Conservation (phyloP, 2,329 filamentous ascomycete species). For the Fusarium aywerte region DNA sequence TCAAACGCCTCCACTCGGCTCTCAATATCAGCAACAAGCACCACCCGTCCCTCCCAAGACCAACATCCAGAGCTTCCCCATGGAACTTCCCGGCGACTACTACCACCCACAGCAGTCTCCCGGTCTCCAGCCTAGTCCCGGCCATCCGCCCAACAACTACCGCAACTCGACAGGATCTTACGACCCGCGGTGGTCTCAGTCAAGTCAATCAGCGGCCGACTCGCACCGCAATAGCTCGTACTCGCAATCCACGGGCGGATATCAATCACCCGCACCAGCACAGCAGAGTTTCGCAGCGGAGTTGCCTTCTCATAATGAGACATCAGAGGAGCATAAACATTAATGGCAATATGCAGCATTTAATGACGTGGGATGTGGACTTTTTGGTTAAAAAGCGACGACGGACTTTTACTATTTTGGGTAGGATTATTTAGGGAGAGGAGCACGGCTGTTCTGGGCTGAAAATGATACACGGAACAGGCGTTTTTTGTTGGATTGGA, state of each 20-base stretch:
- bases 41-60: constrained; percentile 44
- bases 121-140: constrained; percentile 41
- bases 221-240: constrained; percentile 43
- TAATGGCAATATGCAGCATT: not conserved
- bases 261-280: constrained; percentile 54
- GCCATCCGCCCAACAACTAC: constrained; percentile 31
- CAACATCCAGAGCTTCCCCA: constrained; percentile 43
- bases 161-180: constrained; percentile 42
- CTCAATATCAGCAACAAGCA: constrained; percentile 31
- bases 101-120: constrained; percentile 56
- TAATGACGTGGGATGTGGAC: not conserved
- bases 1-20: constrained; percentile 35
- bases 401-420: not conserved
- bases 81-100: constrained; percentile 63
- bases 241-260: constrained; percentile 45
- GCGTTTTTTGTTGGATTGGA: constrained; percentile 20
- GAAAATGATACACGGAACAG: constrained; percentile 18
- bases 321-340: constrained; percentile 56
- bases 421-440: not conserved
- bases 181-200: constrained; percentile 58
- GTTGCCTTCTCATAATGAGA: constrained; percentile 60
- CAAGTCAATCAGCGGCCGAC: constrained; percentile 38
- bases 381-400: constrained; percentile 1
- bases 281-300: constrained; percentile 57
- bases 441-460: constrained; percentile 3